Base-by-base conservation (phyloP, 371 early-diverging fungal species). In the Nematocida sp. region DNA sequence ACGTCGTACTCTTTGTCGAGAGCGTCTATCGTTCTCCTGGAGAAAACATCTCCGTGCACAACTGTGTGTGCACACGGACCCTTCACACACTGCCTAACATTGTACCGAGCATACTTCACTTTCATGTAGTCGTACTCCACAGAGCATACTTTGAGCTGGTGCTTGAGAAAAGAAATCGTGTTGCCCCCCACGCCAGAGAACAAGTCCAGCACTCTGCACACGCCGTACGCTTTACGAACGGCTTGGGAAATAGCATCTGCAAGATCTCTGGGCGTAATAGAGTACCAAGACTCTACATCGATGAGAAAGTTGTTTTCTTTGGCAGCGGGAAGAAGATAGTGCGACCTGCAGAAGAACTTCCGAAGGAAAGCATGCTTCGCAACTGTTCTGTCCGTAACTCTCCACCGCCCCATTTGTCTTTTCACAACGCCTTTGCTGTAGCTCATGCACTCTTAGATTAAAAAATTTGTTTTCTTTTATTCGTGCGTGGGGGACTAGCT, bases 401-500 rank as follows among this genome's bases (percentile, higher is more conserved):
- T 55, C 66, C 66, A 66, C 31, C 56, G 8, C 25, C 66, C 66
- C 7, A 66, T 27, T 21, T 55, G n/a, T 34, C 66, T 66, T 23
- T 17, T 19, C 17, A 55, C 55, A 41, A 43, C 19, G 19, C 19
- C 4, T 7, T n/a, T 5, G 15, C 7, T 27, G 27, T 55, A 27
- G 45, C 27, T 25, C 11, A 7, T 51, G 13, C n/a, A n/a, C 43
- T 41, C n/a, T 41, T 66, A 32, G 2, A 63, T 46, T 13, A 7
- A 66, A 66, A 55, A 62, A 15, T 32, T 46, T 62, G 15, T 62
- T 46, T 23, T 19, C 29, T 19, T 17, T 40, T 29, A 55, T 56
- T 56, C 53, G 37, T 56, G 41, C 32, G 19, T 40, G 79, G 79
- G 79, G 79, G 67, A 77, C 76, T 82, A 79, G 81, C 82, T 83